These are phyloP conservation scores for Cryphonectria carpinicola DNA, from an alignment of 2,329 filamentous ascomycete genomes.

Conservation along the genomic window DNA sequence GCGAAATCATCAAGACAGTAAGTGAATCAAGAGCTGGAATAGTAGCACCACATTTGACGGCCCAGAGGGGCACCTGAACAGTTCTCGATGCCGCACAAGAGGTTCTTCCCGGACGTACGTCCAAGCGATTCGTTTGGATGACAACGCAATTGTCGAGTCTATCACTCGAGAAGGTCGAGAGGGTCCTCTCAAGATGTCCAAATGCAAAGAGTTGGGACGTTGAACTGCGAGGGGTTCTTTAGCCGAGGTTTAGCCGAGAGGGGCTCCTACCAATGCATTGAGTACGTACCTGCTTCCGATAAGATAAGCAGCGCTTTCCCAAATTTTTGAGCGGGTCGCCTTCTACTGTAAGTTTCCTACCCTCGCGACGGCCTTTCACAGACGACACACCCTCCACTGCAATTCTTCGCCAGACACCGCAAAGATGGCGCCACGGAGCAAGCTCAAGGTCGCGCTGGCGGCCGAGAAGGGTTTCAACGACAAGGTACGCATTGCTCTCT, in stretches of 20 bases:
- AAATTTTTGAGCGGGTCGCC: conserved; percentile 29
- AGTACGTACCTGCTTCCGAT: conserved; percentile 17
- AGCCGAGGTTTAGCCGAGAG: not conserved
- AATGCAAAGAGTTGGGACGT: not conserved
- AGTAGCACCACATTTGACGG: too few relatives aligned
- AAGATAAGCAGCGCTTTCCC: conserved; percentile 22
- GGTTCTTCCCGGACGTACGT: not conserved
- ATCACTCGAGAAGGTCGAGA: not conserved
- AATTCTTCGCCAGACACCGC: conserved; percentile 5
- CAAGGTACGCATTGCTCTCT: conserved; percentile 31
- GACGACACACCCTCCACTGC: not conserved
- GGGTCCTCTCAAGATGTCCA: not conserved
- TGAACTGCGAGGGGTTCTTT: not conserved
- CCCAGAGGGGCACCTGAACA: not conserved
- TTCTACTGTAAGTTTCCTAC: conserved; percentile 16
- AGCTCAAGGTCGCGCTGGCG: conserved; percentile 57
- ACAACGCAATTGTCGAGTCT: not conserved
- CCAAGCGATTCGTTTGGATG: not conserved
- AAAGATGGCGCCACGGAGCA: conserved; percentile 40
- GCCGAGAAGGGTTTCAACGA: conserved; percentile 57
- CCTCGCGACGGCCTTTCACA: conserved; percentile 11
- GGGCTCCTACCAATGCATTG: not conserved
- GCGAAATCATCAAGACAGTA: not conserved
- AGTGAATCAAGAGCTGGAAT: not conserved
- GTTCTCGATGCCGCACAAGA: not conserved